phyloP scores from a whole-genome alignment of 176 grass and related monocot genomes.

The Themeda triandra region DNA sequence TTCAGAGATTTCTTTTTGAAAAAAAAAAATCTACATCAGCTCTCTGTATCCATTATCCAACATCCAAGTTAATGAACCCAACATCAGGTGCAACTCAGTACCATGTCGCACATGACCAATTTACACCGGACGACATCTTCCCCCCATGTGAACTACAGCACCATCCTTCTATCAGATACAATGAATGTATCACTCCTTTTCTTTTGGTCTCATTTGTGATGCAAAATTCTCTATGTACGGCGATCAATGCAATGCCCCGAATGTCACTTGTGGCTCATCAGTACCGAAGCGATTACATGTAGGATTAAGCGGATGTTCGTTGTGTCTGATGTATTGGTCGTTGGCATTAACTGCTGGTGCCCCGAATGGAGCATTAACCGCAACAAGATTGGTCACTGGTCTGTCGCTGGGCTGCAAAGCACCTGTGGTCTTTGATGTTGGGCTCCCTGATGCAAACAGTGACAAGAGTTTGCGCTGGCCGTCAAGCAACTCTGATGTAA shows the following conservation, averaged over 20 bases:
- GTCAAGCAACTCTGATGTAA: conserved; percentile 82
- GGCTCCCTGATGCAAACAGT: conserved; percentile 52
- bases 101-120: conserved; percentile 13
- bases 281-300: conserved; percentile 83
- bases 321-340: conserved; percentile 36
- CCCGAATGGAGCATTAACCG: too few relatives aligned
- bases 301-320: conserved; percentile 60
- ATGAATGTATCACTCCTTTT: not conserved
- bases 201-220: not conserved
- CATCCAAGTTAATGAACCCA: not conserved
- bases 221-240: conserved; percentile 59
- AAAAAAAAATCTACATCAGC: too few relatives aligned
- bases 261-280: conserved; percentile 70
- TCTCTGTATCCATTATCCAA: too few relatives aligned
- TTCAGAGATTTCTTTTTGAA: too few relatives aligned
- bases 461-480: conserved; percentile 81
- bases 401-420: conserved; percentile 55
- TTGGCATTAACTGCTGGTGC: conserved; percentile 51
- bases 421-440: conserved; percentile 39
- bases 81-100: not conserved
- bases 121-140: not conserved
- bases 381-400: conserved; percentile 49
- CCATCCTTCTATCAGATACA: too few relatives aligned
- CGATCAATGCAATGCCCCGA: not conserved
- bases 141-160: not conserved